phyloP scores from a whole-genome alignment of 2,329 filamentous ascomycete species.

The Pseudogymnoascus destructans region DNA sequence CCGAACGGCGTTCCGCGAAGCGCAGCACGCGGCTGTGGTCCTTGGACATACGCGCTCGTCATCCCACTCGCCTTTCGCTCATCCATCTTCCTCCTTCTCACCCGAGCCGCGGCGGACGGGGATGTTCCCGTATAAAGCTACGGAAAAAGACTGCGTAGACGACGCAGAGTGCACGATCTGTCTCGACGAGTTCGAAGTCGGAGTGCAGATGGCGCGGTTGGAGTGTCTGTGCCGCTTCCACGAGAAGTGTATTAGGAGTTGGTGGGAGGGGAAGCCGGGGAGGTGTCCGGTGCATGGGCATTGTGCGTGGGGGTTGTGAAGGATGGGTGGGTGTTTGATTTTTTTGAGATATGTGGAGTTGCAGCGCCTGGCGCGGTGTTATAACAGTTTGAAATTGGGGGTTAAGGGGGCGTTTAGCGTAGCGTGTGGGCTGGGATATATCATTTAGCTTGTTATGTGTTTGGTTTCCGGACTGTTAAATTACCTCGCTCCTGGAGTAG shows the following conservation, averaged over 20 bases:
- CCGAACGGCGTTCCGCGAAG: constrained; percentile 16
- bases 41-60: constrained; percentile 10
- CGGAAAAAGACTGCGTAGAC: constrained; percentile 56
- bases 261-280: constrained; percentile 50
- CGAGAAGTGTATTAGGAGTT: constrained; percentile 44
- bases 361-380: not conserved
- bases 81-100: not conserved
- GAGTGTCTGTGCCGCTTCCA: constrained; percentile 57
- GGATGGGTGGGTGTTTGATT: not conserved
- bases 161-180: constrained; percentile 57
- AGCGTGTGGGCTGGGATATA: not conserved
- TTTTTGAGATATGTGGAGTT: not conserved
- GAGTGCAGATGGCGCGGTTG: constrained; percentile 49
- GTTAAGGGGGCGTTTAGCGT: not conserved
- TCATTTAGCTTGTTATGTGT: not conserved
- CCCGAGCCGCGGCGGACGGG: constrained; percentile 35
- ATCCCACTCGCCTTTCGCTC: not conserved
- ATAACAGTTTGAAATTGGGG: not conserved
- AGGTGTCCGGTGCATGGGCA: constrained; percentile 55
- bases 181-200: constrained; percentile 51
- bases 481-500: not conserved
- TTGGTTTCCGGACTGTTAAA: not conserved
- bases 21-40: constrained; percentile 17
- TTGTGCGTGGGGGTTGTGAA: constrained; percentile 10
- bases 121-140: constrained; percentile 51